phyloP scores from a whole-genome alignment of 108 stramenopile genomes.

The Skeletonema costatum region DNA sequence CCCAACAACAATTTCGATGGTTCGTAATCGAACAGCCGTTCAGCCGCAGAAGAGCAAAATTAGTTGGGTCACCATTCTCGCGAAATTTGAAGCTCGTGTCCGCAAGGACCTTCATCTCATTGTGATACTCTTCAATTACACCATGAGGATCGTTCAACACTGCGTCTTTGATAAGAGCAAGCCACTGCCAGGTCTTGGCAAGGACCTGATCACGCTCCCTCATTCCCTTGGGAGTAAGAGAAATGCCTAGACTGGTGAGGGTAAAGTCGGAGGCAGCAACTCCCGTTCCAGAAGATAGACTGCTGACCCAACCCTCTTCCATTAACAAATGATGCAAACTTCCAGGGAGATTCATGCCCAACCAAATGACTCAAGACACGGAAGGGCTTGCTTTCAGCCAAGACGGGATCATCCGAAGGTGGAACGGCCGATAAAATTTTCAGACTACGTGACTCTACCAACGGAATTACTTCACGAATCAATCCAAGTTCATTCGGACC shows the following conservation, averaged over 20 bases:
- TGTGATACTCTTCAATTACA: constrained; percentile 66
- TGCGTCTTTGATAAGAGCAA: constrained; percentile 69
- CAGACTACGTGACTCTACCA: constrained; percentile 82
- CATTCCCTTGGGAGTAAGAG: constrained; percentile 86
- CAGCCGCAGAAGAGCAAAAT: constrained; percentile 79
- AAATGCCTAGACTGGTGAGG: constrained; percentile 66
- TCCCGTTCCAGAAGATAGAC: constrained; percentile 79
- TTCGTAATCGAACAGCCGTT: constrained; percentile 71
- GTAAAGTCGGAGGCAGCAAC: constrained; percentile 72
- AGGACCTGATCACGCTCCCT: constrained; percentile 68
- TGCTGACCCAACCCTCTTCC: constrained; percentile 71
- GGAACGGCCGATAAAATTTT: constrained; percentile 92
- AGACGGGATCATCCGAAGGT: constrained; percentile 75
- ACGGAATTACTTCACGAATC: constrained; percentile 84
- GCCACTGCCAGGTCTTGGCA: constrained; percentile 79
- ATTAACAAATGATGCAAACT: constrained; percentile 83
- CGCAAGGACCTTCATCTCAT: constrained; percentile 75
- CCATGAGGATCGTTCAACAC: constrained; percentile 48
- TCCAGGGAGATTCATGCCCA: constrained; percentile 97
- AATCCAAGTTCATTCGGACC: constrained; percentile 69
- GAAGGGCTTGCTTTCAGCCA: constrained; percentile 69
- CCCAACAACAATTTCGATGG: constrained; percentile 61
- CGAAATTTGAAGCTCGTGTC: constrained; percentile 75
- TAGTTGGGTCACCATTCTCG: constrained; percentile 82
- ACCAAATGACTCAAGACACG: constrained; percentile 91